Evolutionary conservation across 179 eudicot genomes (phyloP).

Genomic region (Vitellaria paradoxa): DNA sequence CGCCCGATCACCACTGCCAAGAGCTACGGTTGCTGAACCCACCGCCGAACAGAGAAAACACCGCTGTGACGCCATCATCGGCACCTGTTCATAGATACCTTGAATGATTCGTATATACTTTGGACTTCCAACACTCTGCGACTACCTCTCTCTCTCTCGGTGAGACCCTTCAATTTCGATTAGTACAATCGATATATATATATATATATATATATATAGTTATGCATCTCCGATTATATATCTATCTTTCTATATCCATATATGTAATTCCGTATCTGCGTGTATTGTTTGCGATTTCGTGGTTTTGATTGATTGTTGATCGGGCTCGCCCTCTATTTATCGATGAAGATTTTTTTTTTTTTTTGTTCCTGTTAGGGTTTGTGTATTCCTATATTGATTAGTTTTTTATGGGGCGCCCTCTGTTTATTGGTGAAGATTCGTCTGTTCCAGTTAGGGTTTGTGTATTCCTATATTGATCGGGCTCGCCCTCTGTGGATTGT

Average conservation of each 20-base stretch:
- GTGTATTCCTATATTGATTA: background rate
- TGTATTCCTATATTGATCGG: background rate
- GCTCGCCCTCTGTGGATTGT: background rate
- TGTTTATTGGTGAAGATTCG: too few relatives aligned
- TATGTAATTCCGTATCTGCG: background rate
- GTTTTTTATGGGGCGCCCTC: background rate
- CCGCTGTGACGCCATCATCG: too few relatives aligned
- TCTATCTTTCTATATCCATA: background rate
- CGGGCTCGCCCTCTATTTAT: background rate
- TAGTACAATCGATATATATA: background rate
- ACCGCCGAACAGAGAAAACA: too few relatives aligned
- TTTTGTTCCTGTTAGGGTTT: background rate
- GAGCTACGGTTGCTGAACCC: too few relatives aligned
- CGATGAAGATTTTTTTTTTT: too few relatives aligned
- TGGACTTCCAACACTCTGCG: too few relatives aligned
- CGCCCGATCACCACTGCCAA: too few relatives aligned
- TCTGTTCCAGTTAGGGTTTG: background rate
- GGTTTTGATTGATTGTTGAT: background rate
- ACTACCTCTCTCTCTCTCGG: background rate
- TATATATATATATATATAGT: background rate
- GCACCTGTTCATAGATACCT: too few relatives aligned
- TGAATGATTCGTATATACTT: too few relatives aligned
- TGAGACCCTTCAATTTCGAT: background rate
- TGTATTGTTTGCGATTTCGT: background rate
- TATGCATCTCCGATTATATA: too few relatives aligned